Percentiles rank a stretch among this genome's conserved stretches.
These are phyloP conservation scores for Chlorella sp. DNA, from an alignment of 139 green algal species.

Conservation along the genomic window DNA sequence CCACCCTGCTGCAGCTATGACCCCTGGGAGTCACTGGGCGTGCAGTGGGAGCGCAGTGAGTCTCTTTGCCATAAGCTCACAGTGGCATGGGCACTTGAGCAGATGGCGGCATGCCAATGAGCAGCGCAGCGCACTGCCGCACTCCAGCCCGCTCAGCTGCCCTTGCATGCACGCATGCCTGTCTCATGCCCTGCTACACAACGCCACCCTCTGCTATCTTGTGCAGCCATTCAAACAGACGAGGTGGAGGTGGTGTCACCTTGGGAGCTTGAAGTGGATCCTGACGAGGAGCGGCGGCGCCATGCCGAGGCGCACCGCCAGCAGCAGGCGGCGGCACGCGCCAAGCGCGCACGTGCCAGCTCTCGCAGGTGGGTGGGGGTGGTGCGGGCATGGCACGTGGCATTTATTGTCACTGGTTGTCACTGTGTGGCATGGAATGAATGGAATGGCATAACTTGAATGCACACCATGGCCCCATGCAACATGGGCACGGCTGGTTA, in stretches of 20 bases:
- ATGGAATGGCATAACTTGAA: not conserved
- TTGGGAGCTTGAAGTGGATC: constrained; percentile 88
- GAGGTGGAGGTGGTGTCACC: constrained; percentile 65
- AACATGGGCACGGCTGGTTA: too few relatives aligned
- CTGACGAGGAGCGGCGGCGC: constrained; percentile 64
- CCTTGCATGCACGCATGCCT: not conserved
- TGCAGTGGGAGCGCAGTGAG: constrained; percentile 72
- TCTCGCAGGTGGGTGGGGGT: not conserved
- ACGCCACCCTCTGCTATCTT: not conserved
- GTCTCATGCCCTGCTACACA: not conserved
- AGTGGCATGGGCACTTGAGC: too few relatives aligned
- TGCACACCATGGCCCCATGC: not conserved
- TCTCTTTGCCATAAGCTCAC: too few relatives aligned
- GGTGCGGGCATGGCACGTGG: too few relatives aligned
- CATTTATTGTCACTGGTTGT: too few relatives aligned
- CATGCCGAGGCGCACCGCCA: constrained; percentile 53
- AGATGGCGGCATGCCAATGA: too few relatives aligned
- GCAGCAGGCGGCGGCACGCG: constrained; percentile 53
- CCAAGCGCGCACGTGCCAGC: constrained; percentile 23
- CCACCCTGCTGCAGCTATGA: constrained; percentile 49
- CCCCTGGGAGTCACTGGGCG: constrained; percentile 79
- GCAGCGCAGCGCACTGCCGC: too few relatives aligned
- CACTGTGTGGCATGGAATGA: too few relatives aligned
- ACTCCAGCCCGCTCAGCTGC: too few relatives aligned
- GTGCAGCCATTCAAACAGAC: constrained; percentile 17